Evolutionary conservation across 2,329 filamentous ascomycete species (phyloP).

Genomic region (Nemania diffusa): DNA sequence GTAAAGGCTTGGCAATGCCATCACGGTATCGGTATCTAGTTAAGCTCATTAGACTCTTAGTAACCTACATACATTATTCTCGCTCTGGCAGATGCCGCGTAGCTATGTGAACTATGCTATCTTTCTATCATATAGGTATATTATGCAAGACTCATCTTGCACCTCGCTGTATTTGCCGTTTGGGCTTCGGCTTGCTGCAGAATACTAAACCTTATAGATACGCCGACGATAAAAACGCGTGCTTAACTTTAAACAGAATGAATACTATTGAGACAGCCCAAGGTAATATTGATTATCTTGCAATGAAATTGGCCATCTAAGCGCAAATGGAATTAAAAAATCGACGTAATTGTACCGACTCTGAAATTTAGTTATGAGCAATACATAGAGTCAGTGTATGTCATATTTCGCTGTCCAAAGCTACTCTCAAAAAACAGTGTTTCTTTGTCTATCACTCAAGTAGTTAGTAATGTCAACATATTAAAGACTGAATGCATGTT

Average conservation of each 20-base stretch:
- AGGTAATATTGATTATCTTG: neutral
- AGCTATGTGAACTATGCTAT: too few relatives aligned
- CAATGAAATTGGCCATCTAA: too few relatives aligned
- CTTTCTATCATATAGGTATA: neutral
- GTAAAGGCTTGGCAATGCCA: constrained; percentile 16
- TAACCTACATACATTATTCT: neutral
- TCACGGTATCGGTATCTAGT: neutral
- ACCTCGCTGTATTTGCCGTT: neutral
- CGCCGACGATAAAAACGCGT: neutral
- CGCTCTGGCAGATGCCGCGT: too few relatives aligned
- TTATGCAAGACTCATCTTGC: neutral
- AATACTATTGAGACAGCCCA: neutral
- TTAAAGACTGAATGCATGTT: too few relatives aligned
- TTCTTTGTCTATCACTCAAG: too few relatives aligned
- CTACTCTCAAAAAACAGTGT: too few relatives aligned
- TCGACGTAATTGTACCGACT: neutral
- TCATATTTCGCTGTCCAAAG: too few relatives aligned
- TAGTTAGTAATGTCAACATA: too few relatives aligned
- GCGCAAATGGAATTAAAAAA: too few relatives aligned
- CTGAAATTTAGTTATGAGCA: neutral
- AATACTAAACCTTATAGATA: neutral
- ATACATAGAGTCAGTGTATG: too few relatives aligned
- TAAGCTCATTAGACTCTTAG: neutral
- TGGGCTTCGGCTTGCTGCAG: neutral
- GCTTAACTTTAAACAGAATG: neutral